Conservation (phyloP, 1,139 yeast species). For the Kodamaea suecica region DNA sequence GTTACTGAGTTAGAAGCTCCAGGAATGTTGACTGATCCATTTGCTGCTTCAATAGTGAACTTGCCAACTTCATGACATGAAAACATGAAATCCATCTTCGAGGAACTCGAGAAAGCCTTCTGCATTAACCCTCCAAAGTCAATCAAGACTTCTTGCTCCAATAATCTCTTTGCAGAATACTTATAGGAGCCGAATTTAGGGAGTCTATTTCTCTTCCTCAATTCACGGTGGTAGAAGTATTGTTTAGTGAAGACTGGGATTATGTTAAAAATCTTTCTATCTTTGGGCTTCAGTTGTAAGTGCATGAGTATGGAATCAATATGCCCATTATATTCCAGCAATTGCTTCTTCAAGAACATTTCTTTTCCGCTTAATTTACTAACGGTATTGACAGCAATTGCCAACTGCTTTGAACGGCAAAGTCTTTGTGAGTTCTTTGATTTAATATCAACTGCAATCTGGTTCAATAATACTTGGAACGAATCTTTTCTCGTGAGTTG, state of each 20-base stretch:
- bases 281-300: conserved; percentile 55
- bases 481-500: conserved; percentile 63
- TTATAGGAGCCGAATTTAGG: conserved; percentile 84
- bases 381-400: conserved; percentile 57
- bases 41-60: conserved; percentile 65
- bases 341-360: conserved; percentile 55
- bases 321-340: conserved; percentile 64
- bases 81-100: conserved; percentile 71
- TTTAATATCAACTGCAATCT: conserved; percentile 80
- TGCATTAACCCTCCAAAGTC: conserved; percentile 52
- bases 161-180: conserved; percentile 71
- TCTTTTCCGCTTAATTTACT: conserved; percentile 62
- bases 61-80: conserved; percentile 73
- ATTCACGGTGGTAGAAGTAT: conserved; percentile 71
- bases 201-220: conserved; percentile 62
- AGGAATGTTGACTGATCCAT: conserved; percentile 40
- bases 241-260: conserved; percentile 73
- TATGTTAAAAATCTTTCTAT: conserved; percentile 48
- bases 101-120: conserved; percentile 44
- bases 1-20: conserved; percentile 56
- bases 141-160: conserved; percentile 67
- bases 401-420: conserved; percentile 59
- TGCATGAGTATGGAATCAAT: conserved; percentile 65
- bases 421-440: conserved; percentile 71
- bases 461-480: conserved; percentile 77